Evolutionary conservation across 345 rosid genomes (phyloP).

Genomic region (Balakata baccata): DNA sequence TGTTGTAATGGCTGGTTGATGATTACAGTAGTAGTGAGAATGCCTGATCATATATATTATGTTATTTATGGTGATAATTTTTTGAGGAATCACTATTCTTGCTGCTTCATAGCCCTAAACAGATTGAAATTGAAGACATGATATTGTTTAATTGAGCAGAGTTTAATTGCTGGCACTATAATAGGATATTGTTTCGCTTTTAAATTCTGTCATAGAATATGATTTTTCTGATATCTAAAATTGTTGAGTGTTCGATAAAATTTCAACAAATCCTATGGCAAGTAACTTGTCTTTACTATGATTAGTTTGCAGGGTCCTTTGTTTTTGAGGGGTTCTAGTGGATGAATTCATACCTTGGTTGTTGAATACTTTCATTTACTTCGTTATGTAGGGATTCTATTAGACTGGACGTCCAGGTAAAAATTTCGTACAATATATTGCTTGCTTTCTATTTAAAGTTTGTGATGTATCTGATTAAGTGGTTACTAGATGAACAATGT

Average conservation of each 20-base stretch:
- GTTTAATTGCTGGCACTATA: not conserved
- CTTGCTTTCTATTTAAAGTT: not conserved
- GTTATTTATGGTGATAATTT: not conserved
- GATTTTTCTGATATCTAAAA: not conserved
- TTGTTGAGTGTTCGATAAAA: not conserved
- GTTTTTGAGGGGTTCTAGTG: conserved; percentile 9
- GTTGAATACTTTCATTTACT: conserved; percentile 31
- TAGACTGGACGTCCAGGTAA: conserved; percentile 24
- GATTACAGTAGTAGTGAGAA: not conserved
- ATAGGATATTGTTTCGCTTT: not conserved
- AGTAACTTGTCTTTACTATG: conserved; percentile 3
- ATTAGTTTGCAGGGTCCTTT: conserved; percentile 32
- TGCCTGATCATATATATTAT: not conserved
- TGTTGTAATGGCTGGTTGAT: not conserved
- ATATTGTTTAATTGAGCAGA: not conserved
- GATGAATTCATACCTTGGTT: conserved; percentile 20
- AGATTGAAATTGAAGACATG: not conserved
- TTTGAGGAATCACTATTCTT: not conserved
- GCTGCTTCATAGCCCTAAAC: not conserved
- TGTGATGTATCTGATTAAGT: not conserved
- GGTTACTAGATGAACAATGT: not conserved
- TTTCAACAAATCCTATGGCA: not conserved
- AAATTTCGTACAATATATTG: not conserved
- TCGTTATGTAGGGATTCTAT: conserved; percentile 24
- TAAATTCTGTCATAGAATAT: not conserved